phyloP scores from a whole-genome alignment of 805 yeast species.

The Huiozyma naganishii region DNA sequence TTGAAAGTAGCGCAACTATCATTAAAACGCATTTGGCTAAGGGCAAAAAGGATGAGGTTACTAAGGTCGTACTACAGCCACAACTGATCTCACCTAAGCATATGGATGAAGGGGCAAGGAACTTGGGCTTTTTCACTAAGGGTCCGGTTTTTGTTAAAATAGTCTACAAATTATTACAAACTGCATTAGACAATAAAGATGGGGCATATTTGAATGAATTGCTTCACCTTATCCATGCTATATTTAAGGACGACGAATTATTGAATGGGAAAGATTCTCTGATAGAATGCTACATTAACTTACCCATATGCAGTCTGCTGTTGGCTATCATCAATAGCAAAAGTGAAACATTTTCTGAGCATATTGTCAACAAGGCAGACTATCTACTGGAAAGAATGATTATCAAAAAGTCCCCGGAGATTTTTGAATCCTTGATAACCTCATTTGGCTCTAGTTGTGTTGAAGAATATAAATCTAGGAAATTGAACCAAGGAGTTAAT shows the following conservation, averaged over 20 bases:
- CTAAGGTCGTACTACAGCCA: conserved; percentile 43
- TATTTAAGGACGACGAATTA: conserved; percentile 40
- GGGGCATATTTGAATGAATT: conserved; percentile 48
- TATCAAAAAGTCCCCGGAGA: conserved; percentile 34
- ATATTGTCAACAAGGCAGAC: conserved; percentile 45
- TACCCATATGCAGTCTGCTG: conserved; percentile 48
- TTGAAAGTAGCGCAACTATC: conserved; percentile 41
- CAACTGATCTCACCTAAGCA: conserved; percentile 23
- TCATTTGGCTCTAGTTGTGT: conserved; percentile 50
- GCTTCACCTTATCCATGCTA: conserved; percentile 62
- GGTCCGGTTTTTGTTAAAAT: conserved; percentile 45
- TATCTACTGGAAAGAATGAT: conserved; percentile 42
- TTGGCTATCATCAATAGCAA: conserved; percentile 39
- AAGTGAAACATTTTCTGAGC: conserved; percentile 34
- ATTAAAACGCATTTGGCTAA: conserved; percentile 36
- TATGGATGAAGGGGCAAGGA: conserved; percentile 27
- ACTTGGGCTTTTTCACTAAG: conserved; percentile 42
- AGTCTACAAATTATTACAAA: conserved; percentile 45
- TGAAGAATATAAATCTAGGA: conserved; percentile 37
- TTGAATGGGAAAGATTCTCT: conserved; percentile 32
- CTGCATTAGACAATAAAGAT: conserved; percentile 38
- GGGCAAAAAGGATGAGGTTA: conserved; percentile 29
- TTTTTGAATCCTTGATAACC: conserved; percentile 41
- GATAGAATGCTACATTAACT: conserved; percentile 37
- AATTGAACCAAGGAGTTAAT: conserved; percentile 30